These are phyloP conservation scores for Candida sakaeoensis DNA, from an alignment of 805 yeast species.

Conservation along the genomic window DNA sequence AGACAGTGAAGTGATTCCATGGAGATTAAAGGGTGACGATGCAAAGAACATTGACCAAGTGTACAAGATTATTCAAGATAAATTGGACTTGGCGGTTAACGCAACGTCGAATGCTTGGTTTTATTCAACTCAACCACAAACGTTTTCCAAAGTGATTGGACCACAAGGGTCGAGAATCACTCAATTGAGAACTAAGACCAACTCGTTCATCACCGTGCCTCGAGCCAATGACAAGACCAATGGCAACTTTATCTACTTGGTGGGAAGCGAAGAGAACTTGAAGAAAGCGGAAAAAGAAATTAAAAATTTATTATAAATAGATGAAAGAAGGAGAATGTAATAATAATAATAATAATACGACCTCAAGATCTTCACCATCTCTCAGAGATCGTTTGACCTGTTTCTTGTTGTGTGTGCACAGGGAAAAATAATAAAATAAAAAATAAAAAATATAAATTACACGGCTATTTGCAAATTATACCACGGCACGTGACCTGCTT, in stretches of 20 bases:
- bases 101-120: constrained; percentile 58
- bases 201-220: constrained; percentile 62
- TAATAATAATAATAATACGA: neutral
- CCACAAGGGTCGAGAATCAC: constrained; percentile 69
- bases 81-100: constrained; percentile 44
- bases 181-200: constrained; percentile 54
- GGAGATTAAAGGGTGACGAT: constrained; percentile 59
- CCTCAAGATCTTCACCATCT: neutral
- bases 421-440: no score
- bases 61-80: constrained; percentile 44
- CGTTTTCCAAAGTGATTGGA: constrained; percentile 68
- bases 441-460: no score
- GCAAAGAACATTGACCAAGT: constrained; percentile 50
- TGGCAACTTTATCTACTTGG: constrained; percentile 49
- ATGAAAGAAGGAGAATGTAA: no score
- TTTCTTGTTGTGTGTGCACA: no score
- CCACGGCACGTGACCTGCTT: constrained; percentile 3
- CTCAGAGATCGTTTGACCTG: neutral
- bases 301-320: constrained; percentile 12
- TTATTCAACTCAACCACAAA: constrained; percentile 50
- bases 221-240: constrained; percentile 46
- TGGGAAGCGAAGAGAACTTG: constrained; percentile 58
- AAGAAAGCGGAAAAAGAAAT: constrained; percentile 24
- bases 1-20: constrained; percentile 43
- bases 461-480: neutral